phyloP scores from a whole-genome alignment of 345 rosid species.

The Toxicodendron radicans region DNA sequence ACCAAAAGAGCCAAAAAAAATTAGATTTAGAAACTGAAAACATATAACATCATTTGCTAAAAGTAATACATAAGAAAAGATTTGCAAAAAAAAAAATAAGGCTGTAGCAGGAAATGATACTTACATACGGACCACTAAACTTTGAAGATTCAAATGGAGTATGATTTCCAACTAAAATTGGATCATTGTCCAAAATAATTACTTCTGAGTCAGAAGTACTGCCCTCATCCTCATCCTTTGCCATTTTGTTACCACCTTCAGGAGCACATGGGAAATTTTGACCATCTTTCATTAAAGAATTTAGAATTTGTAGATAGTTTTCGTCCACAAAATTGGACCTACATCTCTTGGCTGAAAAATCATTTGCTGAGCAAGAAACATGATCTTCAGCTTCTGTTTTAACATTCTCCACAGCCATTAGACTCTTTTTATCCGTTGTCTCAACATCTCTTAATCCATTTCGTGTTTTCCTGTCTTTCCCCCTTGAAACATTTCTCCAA shows the following conservation, averaged over 20 bases:
- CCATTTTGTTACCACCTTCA: conserved; percentile 28
- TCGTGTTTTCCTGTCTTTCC: conserved; percentile 3
- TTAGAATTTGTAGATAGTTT: conserved; percentile 21
- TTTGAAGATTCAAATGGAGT: conserved; percentile 43
- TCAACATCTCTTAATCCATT: background rate
- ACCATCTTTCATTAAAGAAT: conserved; percentile 22
- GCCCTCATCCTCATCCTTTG: conserved; percentile 32
- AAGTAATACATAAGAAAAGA: background rate
- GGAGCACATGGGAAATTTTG: conserved; percentile 4
- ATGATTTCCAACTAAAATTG: conserved; percentile 28
- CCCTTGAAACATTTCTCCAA: background rate
- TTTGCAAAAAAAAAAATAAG: conserved; percentile 1
- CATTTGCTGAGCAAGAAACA: conserved; percentile 8
- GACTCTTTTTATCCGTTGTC: conserved; percentile 16
- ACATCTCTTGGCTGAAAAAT: background rate
- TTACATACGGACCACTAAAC: conserved; percentile 25
- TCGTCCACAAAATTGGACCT: conserved; percentile 26
- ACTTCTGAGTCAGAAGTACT: conserved; percentile 52
- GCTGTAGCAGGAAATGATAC: conserved; percentile 16
- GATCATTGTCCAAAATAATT: conserved; percentile 36
- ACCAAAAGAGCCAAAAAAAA: conserved; percentile 15
- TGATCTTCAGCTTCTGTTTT: conserved; percentile 4
- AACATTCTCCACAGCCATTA: conserved; percentile 19
- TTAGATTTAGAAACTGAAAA: conserved; percentile 11
- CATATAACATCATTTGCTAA: conserved; percentile 14